phyloP scores from a whole-genome alignment of 768 basidiomycete genomes.

The Leccinum uliginosum region DNA sequence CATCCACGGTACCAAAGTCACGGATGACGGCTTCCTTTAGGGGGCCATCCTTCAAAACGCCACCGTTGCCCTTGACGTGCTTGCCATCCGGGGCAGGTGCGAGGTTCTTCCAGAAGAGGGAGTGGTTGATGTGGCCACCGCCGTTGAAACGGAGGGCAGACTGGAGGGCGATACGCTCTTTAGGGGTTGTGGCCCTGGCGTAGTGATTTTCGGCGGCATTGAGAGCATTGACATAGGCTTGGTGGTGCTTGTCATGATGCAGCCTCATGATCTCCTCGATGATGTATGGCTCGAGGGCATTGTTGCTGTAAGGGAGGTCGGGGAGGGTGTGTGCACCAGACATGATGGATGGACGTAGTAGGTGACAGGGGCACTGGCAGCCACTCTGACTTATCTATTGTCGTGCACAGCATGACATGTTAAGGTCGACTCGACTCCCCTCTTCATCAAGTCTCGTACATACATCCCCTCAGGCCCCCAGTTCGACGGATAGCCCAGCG shows the following conservation, averaged over 20 bases:
- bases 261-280: slow-evolving; percentile 87
- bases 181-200: slow-evolving; percentile 63
- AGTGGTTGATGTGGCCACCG: slow-evolving; percentile 81
- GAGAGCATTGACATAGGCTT: slow-evolving; percentile 85
- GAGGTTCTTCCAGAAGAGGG: slow-evolving; percentile 96
- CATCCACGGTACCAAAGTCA: slow-evolving; percentile 68
- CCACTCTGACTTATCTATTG: neutral
- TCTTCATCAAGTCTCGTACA: slow-evolving; percentile 26
- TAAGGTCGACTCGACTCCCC: slow-evolving; percentile 8
- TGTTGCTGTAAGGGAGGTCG: slow-evolving; percentile 72
- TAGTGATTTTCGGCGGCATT: slow-evolving; percentile 68
- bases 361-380: no score
- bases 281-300: slow-evolving; percentile 94
- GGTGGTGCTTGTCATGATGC: slow-evolving; percentile 95
- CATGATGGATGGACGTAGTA: slow-evolving; percentile 29
- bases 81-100: slow-evolving; percentile 49
- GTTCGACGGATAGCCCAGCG: slow-evolving; percentile 29
- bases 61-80: slow-evolving; percentile 60
- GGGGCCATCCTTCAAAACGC: slow-evolving; percentile 57
- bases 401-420: slow-evolving; percentile 20
- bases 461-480: slow-evolving; percentile 23
- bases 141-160: slow-evolving; percentile 25
- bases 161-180: slow-evolving; percentile 33
- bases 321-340: slow-evolving; percentile 55
- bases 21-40: slow-evolving; percentile 63